These are phyloP conservation scores for Phytomonas francai DNA, from an alignment of 208 protist species.

Conservation along the genomic window DNA sequence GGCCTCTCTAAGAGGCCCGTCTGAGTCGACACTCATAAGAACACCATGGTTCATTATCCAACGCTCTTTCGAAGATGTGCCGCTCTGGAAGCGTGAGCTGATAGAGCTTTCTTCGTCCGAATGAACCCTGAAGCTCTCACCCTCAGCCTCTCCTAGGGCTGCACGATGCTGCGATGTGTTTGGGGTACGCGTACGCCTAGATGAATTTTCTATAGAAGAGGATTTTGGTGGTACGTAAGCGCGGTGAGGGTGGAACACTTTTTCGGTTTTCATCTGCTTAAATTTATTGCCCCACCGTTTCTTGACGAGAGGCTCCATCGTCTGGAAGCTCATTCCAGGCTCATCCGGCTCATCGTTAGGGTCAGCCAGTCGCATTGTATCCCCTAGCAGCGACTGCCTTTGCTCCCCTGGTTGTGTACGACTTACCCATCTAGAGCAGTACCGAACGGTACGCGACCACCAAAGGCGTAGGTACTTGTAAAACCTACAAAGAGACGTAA, in stretches of 20 bases:
- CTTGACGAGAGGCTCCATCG: not conserved
- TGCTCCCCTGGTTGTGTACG: not conserved
- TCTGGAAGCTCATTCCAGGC: not conserved
- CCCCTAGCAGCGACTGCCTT: not conserved
- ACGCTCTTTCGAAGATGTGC: slow-evolving; percentile 11
- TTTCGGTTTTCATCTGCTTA: not conserved
- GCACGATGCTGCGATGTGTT: not conserved
- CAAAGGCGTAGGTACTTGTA: not conserved
- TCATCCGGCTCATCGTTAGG: not conserved
- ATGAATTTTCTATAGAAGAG: not conserved
- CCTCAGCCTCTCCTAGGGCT: not conserved
- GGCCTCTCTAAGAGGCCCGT: slow-evolving; percentile 18
- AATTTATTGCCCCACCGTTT: not conserved
- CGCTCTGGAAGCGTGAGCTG: slow-evolving; percentile 9
- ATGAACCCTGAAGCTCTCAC: not conserved
- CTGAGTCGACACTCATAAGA: slow-evolving; percentile 22
- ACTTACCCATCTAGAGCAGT: not conserved
- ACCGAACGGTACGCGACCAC: not conserved
- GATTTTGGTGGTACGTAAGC: slow-evolving; percentile 19
- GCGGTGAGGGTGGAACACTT: slow-evolving; percentile 4
- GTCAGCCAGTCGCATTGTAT: not conserved
- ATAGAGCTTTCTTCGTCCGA: slow-evolving; percentile 14
- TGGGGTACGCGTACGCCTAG: not conserved
- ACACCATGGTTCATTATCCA: slow-evolving; percentile 49
- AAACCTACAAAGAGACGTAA: not conserved